These are phyloP conservation scores for Phialophora macrospora DNA, from an alignment of 2,329 filamentous ascomycete genomes.

Conservation along the genomic window DNA sequence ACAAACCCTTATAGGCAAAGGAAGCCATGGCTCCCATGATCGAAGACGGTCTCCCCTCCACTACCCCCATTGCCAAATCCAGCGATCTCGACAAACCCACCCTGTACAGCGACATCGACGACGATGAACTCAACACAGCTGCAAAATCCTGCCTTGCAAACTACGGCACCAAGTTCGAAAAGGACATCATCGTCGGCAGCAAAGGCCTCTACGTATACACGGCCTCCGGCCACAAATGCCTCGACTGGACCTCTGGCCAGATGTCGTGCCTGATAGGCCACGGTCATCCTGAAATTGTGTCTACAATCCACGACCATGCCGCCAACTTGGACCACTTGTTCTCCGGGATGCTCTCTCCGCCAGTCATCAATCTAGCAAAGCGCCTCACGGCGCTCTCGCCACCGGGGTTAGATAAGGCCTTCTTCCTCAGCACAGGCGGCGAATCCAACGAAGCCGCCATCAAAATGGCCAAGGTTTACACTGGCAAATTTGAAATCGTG, in stretches of 20 bases:
- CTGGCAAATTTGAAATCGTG: slow-evolving; percentile 69
- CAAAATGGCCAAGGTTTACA: slow-evolving; percentile 67
- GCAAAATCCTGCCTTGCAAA: slow-evolving; percentile 44
- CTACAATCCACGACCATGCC: slow-evolving; percentile 57
- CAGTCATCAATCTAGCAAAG: slow-evolving; percentile 61
- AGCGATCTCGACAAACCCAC: slow-evolving; percentile 9
- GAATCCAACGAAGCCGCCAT: slow-evolving; percentile 68
- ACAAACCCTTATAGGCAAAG: slow-evolving; percentile 8
- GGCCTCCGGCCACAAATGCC: slow-evolving; percentile 50
- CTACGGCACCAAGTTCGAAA: slow-evolving; percentile 42
- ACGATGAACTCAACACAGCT: slow-evolving; percentile 35
- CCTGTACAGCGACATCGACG: slow-evolving; percentile 47
- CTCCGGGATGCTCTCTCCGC: slow-evolving; percentile 63
- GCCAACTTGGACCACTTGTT: slow-evolving; percentile 63
- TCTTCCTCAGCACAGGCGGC: slow-evolving; percentile 63
- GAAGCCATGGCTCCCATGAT: slow-evolving; percentile 38
- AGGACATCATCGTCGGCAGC: slow-evolving; percentile 52
- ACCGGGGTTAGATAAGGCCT: slow-evolving; percentile 57
- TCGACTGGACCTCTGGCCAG: slow-evolving; percentile 66
- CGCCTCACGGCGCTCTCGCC: slow-evolving; percentile 58
- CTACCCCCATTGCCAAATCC: slow-evolving; percentile 47
- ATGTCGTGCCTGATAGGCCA: slow-evolving; percentile 66
- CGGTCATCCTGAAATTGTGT: slow-evolving; percentile 62
- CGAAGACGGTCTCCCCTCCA: slow-evolving; percentile 37
- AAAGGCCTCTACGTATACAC: slow-evolving; percentile 56